phyloP scores from a whole-genome alignment of 495 filamentous ascomycete species.

The Penicillium ucsense region DNA sequence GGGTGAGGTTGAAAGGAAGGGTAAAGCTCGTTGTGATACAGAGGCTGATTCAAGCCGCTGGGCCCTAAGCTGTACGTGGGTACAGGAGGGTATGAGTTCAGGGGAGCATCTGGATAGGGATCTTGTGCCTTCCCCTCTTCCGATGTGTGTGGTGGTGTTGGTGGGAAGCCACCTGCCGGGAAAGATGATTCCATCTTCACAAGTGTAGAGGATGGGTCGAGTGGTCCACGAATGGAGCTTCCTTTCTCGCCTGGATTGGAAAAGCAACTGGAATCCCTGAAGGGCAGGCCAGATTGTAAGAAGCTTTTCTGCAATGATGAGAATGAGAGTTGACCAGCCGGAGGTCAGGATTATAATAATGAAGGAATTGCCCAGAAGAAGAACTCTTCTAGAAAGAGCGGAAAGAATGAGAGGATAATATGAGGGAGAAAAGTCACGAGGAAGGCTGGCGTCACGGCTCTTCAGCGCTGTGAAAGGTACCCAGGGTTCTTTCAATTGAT shows the following conservation, averaged over 20 bases:
- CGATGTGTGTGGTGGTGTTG: slow-evolving; percentile 8
- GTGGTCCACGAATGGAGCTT: background rate
- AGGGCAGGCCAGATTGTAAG: slow-evolving; percentile 4
- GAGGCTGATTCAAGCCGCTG: background rate
- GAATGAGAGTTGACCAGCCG: background rate
- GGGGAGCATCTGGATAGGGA: background rate
- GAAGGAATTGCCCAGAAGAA: slow-evolving; percentile 1
- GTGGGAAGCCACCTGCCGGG: background rate
- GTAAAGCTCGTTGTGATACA: background rate
- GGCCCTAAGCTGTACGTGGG: background rate
- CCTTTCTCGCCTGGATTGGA: background rate
- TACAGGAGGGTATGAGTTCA: slow-evolving; percentile 3
- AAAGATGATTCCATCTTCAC: background rate
- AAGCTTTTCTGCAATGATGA: background rate
- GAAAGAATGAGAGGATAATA: slow-evolving; percentile 9
- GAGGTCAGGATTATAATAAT: background rate
- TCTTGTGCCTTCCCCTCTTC: slow-evolving; percentile 2
- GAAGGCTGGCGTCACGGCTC: slow-evolving; percentile 8
- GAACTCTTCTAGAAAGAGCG: slow-evolving; percentile 13
- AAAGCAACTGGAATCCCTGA: slow-evolving; percentile 1
- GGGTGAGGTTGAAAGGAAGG: background rate
- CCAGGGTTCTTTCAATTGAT: slow-evolving; percentile 6
- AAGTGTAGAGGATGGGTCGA: background rate
- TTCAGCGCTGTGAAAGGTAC: slow-evolving; percentile 2
- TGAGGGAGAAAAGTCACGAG: slow-evolving; percentile 13